Evolutionary conservation across 768 basidiomycete species (phyloP), one percentile per base, ranked within the genome.

Genomic region (Boletus pseudo-olivaceus): DNA sequence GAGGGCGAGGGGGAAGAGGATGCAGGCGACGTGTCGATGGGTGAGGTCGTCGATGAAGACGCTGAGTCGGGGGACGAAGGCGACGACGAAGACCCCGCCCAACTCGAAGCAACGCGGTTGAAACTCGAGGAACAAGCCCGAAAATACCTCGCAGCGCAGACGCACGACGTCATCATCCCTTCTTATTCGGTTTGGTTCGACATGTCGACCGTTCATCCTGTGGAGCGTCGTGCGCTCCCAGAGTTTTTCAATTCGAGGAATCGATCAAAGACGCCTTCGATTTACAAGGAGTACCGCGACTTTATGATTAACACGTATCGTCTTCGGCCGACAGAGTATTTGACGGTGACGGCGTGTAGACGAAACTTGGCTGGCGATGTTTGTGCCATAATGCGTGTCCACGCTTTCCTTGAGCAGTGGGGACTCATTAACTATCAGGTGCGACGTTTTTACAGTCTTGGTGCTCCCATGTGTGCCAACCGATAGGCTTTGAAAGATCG

Each of bases 301-400:
- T 99, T 99, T 63, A 99, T 99, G 96, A 84, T 99, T 71, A 98
- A 99, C 75, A 94, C 97, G 1, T 98, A 98, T 72, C 81, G 97
- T 47, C 78, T 99, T 37, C 81, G 97, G 47, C 97, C 97, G 2
- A 82, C 82, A 23, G 97, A 99, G 69, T 99, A 99, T 64, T 80
- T 99, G 54, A 99, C 97, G 17, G 91, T 98, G 54, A 99, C 97
- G 2, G 96, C 96, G 1, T 99, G 97, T 68, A 73, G 97, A 66
- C 76, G 97, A 59, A 99, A 99, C 72, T 73, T 99, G 59, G 96
- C 96, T 5, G 97, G 97, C 42, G 97, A 99, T 70, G 97, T 98
- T 7, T 98, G 97, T 65, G 93, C 93, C 26, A 90, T 99, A 64
- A 96, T 98, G 95, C 86, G 97, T 49, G 96, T 99, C 1, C 97